Base-by-base conservation (phyloP, 2,329 filamentous ascomycete species). In the Pyrenochaeta sp. region DNA sequence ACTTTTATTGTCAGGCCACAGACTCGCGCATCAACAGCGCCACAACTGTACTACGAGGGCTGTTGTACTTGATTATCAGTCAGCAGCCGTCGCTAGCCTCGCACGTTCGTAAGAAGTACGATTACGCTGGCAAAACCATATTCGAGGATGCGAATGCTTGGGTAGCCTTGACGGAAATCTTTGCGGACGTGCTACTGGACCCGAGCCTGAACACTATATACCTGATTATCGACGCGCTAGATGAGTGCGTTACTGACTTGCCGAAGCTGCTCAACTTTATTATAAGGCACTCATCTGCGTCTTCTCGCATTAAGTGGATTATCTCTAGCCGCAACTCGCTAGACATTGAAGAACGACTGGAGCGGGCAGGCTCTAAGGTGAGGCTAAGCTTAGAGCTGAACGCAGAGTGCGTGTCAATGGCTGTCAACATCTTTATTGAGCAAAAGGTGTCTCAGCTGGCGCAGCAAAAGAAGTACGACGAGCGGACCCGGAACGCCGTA, bases 1-100 rank as follows among this genome's bases (percentile, higher is more conserved):
- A 64, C 53, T 80, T 80, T 64, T 79, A 82, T 63, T 83, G 77
- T 58, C 73, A 83, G 56, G 66, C 68, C n/a, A 74, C 73, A 4
- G 64, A 81, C 40, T 23, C 82, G 76, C 58, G 72, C 82, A 53
- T 79, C n/a, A 80, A 78, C 52, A 78, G 58, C 40, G 75, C 75
- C 0, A 69, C 60, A 0, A 68, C 78, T 1, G 74, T 82, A 0
- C 56, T 83, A 2, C 72, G 77, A 0, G 78, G 81, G 0, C 65
- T 84, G 0, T 67, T 82, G 1, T 81, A 72, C 33, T 36, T 75
- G 10, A 66, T 84, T 0, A 43, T 77, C 3, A 33, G 54, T 1
- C 63, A 77, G 49, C 61, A 78, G 2, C 69, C 66, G 20, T 61
- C 56, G 2, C 69, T 81, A 0, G 0, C 46, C 56, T 37, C 27